Evolutionary conservation across 208 protist genomes (phyloP).

Genomic region (Wallacemonas sp.): DNA sequence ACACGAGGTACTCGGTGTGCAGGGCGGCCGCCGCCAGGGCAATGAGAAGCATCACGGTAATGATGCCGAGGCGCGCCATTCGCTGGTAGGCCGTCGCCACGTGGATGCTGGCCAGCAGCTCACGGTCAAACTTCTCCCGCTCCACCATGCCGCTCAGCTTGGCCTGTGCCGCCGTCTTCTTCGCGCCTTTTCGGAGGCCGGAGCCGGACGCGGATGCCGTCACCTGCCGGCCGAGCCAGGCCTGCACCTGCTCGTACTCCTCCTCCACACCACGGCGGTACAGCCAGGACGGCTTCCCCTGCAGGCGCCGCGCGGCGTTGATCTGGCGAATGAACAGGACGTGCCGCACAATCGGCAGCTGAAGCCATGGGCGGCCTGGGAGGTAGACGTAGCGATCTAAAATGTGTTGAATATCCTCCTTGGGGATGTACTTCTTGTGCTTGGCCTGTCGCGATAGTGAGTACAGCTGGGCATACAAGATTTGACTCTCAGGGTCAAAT

Average conservation of each 20-base stretch:
- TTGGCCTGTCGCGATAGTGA: conserved; percentile 60
- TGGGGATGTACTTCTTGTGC: conserved; percentile 81
- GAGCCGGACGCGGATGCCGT: conserved; percentile 1
- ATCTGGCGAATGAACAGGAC: conserved; percentile 69
- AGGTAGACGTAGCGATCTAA: conserved; percentile 57
- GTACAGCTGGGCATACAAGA: conserved; percentile 79
- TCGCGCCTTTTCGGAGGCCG: background rate
- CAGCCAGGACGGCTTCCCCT: conserved; percentile 68
- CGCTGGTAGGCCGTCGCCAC: conserved; percentile 87
- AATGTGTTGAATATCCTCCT: conserved; percentile 55
- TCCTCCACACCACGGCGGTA: conserved; percentile 71
- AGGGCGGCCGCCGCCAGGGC: conserved; percentile 49
- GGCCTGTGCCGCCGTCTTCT: conserved; percentile 19
- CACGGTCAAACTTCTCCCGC: conserved; percentile 73
- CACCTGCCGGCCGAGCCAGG: conserved; percentile 57
- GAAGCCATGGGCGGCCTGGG: conserved; percentile 64
- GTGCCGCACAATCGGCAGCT: conserved; percentile 82
- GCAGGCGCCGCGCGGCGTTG: conserved; percentile 53
- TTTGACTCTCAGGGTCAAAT: conserved; percentile 78
- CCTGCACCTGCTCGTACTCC: conserved; percentile 58
- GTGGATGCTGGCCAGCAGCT: conserved; percentile 75
- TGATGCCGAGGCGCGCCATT: conserved; percentile 52
- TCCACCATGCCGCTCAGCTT: conserved; percentile 48
- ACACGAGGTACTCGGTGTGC: conserved; percentile 63
- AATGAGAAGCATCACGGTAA: conserved; percentile 37